These are phyloP conservation scores for Leishmania martiniquensis DNA, from an alignment of 208 protist species.

Conservation along the genomic window DNA sequence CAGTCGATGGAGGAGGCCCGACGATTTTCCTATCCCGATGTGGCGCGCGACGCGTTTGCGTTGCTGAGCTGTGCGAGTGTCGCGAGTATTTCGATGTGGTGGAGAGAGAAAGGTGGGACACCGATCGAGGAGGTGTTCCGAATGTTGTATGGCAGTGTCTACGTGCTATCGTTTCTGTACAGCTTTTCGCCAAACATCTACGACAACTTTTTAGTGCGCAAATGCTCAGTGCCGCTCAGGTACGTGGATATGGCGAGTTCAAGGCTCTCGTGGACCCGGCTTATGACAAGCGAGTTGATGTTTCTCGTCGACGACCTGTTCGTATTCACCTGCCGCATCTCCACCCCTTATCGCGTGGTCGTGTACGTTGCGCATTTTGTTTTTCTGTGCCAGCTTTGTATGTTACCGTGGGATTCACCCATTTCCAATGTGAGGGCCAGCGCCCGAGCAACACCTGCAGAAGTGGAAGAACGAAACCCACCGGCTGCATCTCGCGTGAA, in stretches of 20 bases:
- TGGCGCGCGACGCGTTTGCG: slow-evolving; percentile 47
- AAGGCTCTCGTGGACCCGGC: slow-evolving; percentile 20
- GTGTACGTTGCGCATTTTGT: slow-evolving; percentile 63
- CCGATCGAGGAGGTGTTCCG: slow-evolving; percentile 51
- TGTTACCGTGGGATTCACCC: slow-evolving; percentile 73
- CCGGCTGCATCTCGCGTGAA: not conserved
- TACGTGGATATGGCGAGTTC: slow-evolving; percentile 39
- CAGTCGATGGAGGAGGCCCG: slow-evolving; percentile 29
- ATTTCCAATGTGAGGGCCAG: slow-evolving; percentile 13
- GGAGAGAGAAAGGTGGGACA: slow-evolving; percentile 1
- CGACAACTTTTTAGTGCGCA: slow-evolving; percentile 76
- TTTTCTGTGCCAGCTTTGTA: slow-evolving; percentile 62
- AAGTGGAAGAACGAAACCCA: not conserved
- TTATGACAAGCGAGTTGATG: slow-evolving; percentile 49
- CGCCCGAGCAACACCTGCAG: not conserved
- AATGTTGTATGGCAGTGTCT: slow-evolving; percentile 57
- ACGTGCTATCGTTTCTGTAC: slow-evolving; percentile 75
- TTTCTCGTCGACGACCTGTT: slow-evolving; percentile 85
- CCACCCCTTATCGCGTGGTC: slow-evolving; percentile 57
- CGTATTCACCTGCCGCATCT: slow-evolving; percentile 80
- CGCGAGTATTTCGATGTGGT: slow-evolving; percentile 17
- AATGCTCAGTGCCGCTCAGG: slow-evolving; percentile 65
- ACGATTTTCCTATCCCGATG: slow-evolving; percentile 70
- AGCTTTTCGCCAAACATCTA: slow-evolving; percentile 78
- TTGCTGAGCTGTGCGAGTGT: slow-evolving; percentile 42